Evolutionary conservation across 1,284 basidiomycete species (phyloP).

Genomic region (Ganoderma meredithae): DNA sequence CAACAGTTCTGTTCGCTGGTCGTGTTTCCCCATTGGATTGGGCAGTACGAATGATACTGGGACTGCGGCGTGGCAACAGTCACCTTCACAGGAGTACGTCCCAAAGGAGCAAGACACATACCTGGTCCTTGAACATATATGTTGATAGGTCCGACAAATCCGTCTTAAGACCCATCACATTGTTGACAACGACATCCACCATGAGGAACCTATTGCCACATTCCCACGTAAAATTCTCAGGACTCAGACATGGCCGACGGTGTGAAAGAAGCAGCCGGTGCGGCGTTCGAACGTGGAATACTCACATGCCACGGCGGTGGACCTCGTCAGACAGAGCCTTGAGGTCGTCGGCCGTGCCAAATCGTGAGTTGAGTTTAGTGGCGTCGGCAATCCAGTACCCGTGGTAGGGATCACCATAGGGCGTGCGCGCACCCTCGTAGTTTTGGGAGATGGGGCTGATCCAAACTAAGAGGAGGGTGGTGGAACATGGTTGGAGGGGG

Average conservation of each 20-base stretch:
- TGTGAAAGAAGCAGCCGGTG: neutral
- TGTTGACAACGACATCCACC: constrained; percentile 84
- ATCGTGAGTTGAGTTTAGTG: constrained; percentile 69
- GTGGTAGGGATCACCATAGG: constrained; percentile 76
- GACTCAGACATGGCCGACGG: neutral
- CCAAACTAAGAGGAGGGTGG: constrained; percentile 55
- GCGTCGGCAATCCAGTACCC: constrained; percentile 76
- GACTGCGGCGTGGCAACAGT: constrained; percentile 42
- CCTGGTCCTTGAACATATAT: constrained; percentile 70
- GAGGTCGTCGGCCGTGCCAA: constrained; percentile 77
- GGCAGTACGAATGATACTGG: constrained; percentile 73
- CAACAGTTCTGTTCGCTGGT: constrained; percentile 79
- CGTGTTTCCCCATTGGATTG: constrained; percentile 69
- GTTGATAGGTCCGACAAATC: constrained; percentile 60
- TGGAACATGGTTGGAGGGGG: constrained; percentile 7
- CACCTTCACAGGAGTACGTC: constrained; percentile 9
- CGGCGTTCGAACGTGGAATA: neutral
- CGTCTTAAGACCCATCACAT: constrained; percentile 68
- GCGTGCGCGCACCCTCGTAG: constrained; percentile 69
- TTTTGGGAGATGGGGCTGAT: constrained; percentile 76
- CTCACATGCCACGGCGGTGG: constrained; percentile 75
- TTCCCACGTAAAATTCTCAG: neutral
- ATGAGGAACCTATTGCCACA: constrained; percentile 63
- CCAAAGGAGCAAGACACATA: constrained; percentile 30
- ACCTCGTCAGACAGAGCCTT: constrained; percentile 71